Evolutionary conservation across 225 moss, liverwort and hornwort species (phyloP), one percentile per base, ranked within the genome.

Genomic region (Physcomitrium patens): DNA sequence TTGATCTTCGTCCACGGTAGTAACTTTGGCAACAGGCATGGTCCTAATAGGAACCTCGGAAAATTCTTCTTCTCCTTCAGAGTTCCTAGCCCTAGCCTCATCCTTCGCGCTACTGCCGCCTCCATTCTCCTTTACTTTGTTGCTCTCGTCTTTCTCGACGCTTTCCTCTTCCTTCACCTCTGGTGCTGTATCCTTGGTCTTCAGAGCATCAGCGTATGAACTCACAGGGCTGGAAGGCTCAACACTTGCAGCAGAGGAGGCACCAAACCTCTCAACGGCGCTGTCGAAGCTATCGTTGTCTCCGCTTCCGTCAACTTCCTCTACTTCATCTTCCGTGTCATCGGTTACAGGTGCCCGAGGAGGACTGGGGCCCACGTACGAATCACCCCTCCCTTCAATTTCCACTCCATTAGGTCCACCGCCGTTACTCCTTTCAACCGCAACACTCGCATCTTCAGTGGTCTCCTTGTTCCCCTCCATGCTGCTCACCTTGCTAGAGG

Each of bases 241-340:
- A 18, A 72, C 75, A 76, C 86, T 91, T 10, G 88, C 26, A 52
- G 73, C 76, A 16, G 91, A 87, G 22, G 87, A 84, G 10, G 87
- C 75, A 52, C 89, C 96, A 76, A 93, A 86, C 69, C 91, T 92
- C 63, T 94, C 92, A 56, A 92, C 78, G 8, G 96, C 94, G 72
- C 92, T 96, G 77, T 86, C 79, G 75, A 87, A 96, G 77, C 88
- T 87, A 65, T 88, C 90, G 10, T 65, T 82, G 24, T 76, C 82
- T 61, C 31, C 79, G 24, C 65, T 60, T 7, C 31, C 64, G 23
- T 57, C 46, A 56, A 65, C 79, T 22, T 68, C 85, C 19, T 82
- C 88, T 41, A 66, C 82, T 52, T 75, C 89, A 14, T 80, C 87
- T 3, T 80, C 82, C 6, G 43, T 79, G 10, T 87, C 84, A 28